Base-by-base conservation (phyloP, 2,329 filamentous ascomycete genomes). In the Stemphylium vesicarium region DNA sequence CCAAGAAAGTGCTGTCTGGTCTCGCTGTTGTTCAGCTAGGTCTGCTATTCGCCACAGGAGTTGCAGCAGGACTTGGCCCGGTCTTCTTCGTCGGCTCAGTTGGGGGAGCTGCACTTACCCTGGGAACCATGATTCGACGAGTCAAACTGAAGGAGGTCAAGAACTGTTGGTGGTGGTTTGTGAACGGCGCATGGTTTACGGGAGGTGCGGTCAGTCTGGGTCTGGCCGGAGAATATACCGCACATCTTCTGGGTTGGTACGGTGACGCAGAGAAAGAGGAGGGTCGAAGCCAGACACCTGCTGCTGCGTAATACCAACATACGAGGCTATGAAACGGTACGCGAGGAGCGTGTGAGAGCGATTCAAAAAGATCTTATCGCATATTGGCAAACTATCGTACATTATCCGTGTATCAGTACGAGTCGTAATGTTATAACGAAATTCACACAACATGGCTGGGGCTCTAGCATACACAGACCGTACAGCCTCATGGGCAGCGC, bases 1-100 rank as follows among this genome's bases (percentile, higher is more conserved):
- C 91, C 1, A 96, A 95, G 75, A 79, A 85, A 47, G 86, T 96
- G 8, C 77, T 96, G 53, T 84, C 84, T 1, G 89, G 88, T 0
- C 78, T 95, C 31, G 90, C 88, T 3, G 80, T 83, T 1, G 79
- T 84, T 7, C 91, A 96, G 73, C 77, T 94, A 11, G 83, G 83
- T 2, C 76, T 95, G 12, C 80, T 96, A 32, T 85, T 85, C 3
- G 87, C 84, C 2, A 89, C 90, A 12, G 91, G 92, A 1, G 73
- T 84, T 32, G 85, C 87, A 11, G 82, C 80, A 13, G 84, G 84
- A 12, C 79, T 84, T 16, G 84, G 85, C 0, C 85, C 85, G 1
- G 64, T 85, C 12, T 88, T 84, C 73, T 86, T 84, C 55, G 63
- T 80, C 10, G 84, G 84, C 5, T 83, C 80, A 43, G 86, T 84